phyloP scores from a whole-genome alignment of 2,329 filamentous ascomycete genomes.

The Trichoderma semiorbis region DNA sequence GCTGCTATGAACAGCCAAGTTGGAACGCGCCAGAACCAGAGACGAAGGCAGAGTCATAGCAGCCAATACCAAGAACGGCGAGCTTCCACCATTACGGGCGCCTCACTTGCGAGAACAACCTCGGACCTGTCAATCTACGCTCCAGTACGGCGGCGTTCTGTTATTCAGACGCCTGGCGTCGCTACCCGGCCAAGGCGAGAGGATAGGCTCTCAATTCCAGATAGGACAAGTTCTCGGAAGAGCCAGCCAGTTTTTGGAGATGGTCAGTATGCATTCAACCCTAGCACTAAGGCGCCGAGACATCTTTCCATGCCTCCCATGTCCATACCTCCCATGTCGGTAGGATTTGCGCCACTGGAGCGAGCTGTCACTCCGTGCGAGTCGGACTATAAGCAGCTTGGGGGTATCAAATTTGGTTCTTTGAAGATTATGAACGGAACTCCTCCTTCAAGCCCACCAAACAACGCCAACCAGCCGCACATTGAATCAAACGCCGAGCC shows the following conservation, averaged over 20 bases:
- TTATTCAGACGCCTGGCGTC: conserved; percentile 48
- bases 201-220: conserved; percentile 21
- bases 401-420: conserved; percentile 60
- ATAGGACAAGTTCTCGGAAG: conserved; percentile 35
- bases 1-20: conserved; percentile 8
- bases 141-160: conserved; percentile 46
- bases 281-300: conserved; percentile 20
- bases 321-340: conserved; percentile 27
- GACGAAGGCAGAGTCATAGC: neutral
- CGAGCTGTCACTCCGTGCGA: conserved; percentile 45
- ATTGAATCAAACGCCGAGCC: neutral
- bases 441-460: conserved; percentile 41
- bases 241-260: conserved; percentile 33
- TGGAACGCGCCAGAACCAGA: neutral
- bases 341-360: conserved; percentile 20
- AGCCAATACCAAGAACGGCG: neutral
- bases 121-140: conserved; percentile 49
- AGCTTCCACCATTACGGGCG: conserved; percentile 14
- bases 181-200: conserved; percentile 41
- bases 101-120: conserved; percentile 21
- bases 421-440: conserved; percentile 60
- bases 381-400: conserved; percentile 56
- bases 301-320: conserved; percentile 35
- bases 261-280: neutral
- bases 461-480: neutral